Conservation (phyloP, 768 basidiomycete species). For the Trametes cingulata region DNA sequence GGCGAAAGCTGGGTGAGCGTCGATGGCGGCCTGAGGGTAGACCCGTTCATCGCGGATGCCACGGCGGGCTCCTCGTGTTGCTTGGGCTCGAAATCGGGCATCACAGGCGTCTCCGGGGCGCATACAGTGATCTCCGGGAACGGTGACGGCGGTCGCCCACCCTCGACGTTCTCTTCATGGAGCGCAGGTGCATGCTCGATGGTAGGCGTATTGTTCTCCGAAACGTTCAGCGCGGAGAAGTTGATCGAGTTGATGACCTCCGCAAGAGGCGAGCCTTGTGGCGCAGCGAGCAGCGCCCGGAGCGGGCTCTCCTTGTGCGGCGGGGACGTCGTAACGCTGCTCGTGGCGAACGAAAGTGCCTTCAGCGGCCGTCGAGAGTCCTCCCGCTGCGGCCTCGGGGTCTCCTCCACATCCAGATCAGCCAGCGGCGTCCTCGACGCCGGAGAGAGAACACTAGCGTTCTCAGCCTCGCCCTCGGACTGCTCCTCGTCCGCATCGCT, state of each 20-base stretch:
- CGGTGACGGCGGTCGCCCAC: constrained; percentile 1
- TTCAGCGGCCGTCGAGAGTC: constrained; percentile 1
- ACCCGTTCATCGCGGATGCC: neutral
- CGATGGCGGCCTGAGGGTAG: constrained; percentile 7
- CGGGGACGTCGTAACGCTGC: neutral
- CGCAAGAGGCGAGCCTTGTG: constrained; percentile 30
- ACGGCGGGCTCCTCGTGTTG: neutral
- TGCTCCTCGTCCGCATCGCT: constrained; percentile 16
- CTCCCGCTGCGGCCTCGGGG: constrained; percentile 15
- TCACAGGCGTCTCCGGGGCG: constrained; percentile 15
- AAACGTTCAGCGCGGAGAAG: constrained; percentile 17
- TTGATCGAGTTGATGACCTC: constrained; percentile 35
- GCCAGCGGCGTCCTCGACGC: constrained; percentile 21
- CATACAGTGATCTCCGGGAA: constrained; percentile 26
- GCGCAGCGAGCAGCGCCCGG: constrained; percentile 13
- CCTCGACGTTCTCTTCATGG: neutral
- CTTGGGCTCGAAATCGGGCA: neutral
- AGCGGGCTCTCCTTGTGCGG: neutral
- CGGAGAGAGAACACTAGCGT: neutral
- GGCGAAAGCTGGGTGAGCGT: constrained; percentile 14
- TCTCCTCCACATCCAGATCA: constrained; percentile 24
- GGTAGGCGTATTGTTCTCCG: constrained; percentile 6
- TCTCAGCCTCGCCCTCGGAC: constrained; percentile 11
- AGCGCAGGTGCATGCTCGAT: neutral
- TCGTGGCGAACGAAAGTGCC: neutral